phyloP scores from a whole-genome alignment of 306 rosid species.

The Rosa rugosa region DNA sequence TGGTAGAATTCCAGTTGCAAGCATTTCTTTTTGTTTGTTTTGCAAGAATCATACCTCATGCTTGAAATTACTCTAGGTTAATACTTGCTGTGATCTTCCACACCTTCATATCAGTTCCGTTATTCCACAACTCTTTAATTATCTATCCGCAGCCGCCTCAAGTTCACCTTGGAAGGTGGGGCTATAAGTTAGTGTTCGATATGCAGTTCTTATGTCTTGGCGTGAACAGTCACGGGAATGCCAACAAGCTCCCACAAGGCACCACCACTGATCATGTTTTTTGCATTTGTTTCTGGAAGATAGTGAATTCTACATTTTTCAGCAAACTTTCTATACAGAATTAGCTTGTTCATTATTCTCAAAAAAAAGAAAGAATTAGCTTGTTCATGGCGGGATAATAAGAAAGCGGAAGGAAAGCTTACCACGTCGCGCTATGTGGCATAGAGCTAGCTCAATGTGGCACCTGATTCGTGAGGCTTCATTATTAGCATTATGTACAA shows the following conservation, averaged over 20 bases:
- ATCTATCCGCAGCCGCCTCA: constrained; percentile 67
- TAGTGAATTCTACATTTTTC: constrained; percentile 24
- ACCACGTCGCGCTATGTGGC: constrained; percentile 98
- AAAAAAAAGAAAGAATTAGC: no score
- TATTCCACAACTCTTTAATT: constrained; percentile 30
- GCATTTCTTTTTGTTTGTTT: constrained; percentile 19
- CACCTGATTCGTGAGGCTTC: constrained; percentile 84
- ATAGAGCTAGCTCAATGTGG: constrained; percentile 91
- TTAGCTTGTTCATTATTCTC: constrained; percentile 23
- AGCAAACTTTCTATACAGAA: constrained; percentile 17
- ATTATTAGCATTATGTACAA: constrained; percentile 88
- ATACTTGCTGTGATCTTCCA: neutral
- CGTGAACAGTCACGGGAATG: constrained; percentile 83
- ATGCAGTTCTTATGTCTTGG: constrained; percentile 91
- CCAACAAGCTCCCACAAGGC: constrained; percentile 96
- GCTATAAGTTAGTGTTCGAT: constrained; percentile 70
- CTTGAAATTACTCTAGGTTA: constrained; percentile 7
- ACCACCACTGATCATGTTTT: constrained; percentile 87
- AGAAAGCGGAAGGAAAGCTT: constrained; percentile 17
- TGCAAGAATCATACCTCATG: constrained; percentile 3
- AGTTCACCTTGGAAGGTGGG: constrained; percentile 86
- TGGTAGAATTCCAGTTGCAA: constrained; percentile 8
- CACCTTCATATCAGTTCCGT: constrained; percentile 16
- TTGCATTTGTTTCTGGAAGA: constrained; percentile 78
- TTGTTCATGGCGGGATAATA: neutral